These are phyloP conservation scores for Croton laevigatus DNA, from an alignment of 441 rosid species.

Conservation along the genomic window DNA sequence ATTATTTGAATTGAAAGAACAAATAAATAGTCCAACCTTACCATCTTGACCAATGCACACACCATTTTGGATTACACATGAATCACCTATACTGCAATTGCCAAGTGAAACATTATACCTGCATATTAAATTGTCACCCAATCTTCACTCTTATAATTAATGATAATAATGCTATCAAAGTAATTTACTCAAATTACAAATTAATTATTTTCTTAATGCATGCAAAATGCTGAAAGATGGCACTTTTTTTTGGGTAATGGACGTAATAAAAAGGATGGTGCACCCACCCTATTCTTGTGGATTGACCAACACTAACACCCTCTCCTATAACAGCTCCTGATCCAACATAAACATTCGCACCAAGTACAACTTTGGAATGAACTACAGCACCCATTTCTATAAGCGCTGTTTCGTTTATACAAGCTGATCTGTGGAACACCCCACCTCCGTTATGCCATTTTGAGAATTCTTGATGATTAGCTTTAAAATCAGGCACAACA, in stretches of 20 bases:
- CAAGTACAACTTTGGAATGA: slow-evolving; percentile 45
- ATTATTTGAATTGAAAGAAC: background rate
- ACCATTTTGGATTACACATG: slow-evolving; percentile 61
- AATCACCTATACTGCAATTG: slow-evolving; percentile 60
- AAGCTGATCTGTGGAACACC: slow-evolving; percentile 48
- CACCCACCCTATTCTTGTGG: background rate
- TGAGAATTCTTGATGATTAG: slow-evolving; percentile 26
- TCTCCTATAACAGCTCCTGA: slow-evolving; percentile 68
- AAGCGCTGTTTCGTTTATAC: slow-evolving; percentile 41
- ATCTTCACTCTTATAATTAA: too few relatives aligned
- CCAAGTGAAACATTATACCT: slow-evolving; percentile 58
- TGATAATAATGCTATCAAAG: too few relatives aligned
- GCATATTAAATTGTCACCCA: background rate
- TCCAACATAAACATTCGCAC: slow-evolving; percentile 49
- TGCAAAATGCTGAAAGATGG: too few relatives aligned
- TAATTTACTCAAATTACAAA: too few relatives aligned
- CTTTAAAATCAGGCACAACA: background rate
- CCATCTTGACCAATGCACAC: slow-evolving; percentile 82
- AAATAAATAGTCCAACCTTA: slow-evolving; percentile 18
- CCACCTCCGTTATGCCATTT: slow-evolving; percentile 66
- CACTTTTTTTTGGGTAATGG: too few relatives aligned
- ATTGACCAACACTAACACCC: slow-evolving; percentile 42
- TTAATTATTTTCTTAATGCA: too few relatives aligned
- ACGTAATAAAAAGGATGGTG: too few relatives aligned
- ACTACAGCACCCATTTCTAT: slow-evolving; percentile 56